Percentiles rank a stretch among this genome's conserved stretches.
These are phyloP conservation scores for Amanita bisporigera DNA, from an alignment of 1,284 basidiomycete species.

Conservation along the genomic window DNA sequence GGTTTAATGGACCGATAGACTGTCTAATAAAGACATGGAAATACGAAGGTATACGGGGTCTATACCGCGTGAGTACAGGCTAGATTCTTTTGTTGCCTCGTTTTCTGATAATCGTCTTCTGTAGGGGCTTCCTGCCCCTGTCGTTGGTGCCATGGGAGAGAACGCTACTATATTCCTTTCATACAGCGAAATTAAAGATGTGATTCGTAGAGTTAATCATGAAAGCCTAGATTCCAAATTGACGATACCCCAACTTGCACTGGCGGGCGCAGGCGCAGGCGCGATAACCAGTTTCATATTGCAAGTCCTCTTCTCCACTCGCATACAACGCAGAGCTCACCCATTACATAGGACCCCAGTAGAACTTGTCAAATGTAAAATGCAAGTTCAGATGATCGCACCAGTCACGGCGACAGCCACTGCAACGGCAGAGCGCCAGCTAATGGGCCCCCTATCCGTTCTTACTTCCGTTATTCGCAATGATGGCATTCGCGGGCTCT, in stretches of 20 bases:
- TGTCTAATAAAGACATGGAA: constrained; percentile 80
- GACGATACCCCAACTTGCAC: constrained; percentile 66
- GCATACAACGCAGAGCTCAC: neutral
- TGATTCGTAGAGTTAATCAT: constrained; percentile 54
- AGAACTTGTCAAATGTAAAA: constrained; percentile 93
- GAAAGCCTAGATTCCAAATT: constrained; percentile 49
- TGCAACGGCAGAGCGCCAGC: constrained; percentile 27
- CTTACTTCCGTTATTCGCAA: constrained; percentile 66
- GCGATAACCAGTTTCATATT: constrained; percentile 82
- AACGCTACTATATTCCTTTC: constrained; percentile 88
- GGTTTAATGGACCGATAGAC: constrained; percentile 81
- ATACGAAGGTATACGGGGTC: constrained; percentile 77
- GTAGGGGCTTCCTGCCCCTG: constrained; percentile 87
- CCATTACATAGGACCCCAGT: constrained; percentile 74
- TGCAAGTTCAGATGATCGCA: constrained; percentile 86
- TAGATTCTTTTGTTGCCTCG: neutral
- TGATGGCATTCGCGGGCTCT: constrained; percentile 79
- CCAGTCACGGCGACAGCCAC: constrained; percentile 20
- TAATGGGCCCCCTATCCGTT: constrained; percentile 74
- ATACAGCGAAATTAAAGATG: constrained; percentile 79
- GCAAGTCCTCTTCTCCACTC: constrained; percentile 49
- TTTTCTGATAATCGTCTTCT: constrained; percentile 14
- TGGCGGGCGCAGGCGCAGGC: constrained; percentile 86
- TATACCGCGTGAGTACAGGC: constrained; percentile 74
- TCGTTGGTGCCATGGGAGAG: constrained; percentile 90